Percentiles rank a stretch among this genome's conserved stretches.
These are phyloP conservation scores for Plasmodium gonderi DNA, from an alignment of 169 alveolate genomes.

Conservation along the genomic window DNA sequence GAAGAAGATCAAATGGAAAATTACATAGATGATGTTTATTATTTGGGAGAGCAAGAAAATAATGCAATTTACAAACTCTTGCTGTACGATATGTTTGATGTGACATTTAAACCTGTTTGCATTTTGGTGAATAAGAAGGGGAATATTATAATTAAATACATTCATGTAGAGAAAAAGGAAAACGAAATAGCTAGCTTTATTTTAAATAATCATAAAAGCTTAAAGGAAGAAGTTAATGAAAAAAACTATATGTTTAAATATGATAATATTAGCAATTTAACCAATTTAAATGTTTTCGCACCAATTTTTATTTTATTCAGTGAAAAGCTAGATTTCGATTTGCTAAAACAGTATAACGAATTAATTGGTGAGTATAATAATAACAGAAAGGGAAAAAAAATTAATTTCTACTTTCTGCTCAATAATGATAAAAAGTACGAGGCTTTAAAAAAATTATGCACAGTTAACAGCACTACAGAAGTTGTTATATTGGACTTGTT, in stretches of 20 bases:
- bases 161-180: slow-evolving; percentile 54
- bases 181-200: slow-evolving; percentile 34
- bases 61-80: slow-evolving; percentile 40
- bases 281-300: slow-evolving; percentile 50
- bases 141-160: slow-evolving; percentile 44
- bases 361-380: slow-evolving; percentile 46
- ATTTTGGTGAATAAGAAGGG: slow-evolving; percentile 60
- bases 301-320: slow-evolving; percentile 51
- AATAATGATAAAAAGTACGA: slow-evolving; percentile 62
- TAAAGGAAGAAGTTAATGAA: slow-evolving; percentile 55
- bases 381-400: slow-evolving; percentile 70
- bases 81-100: slow-evolving; percentile 49
- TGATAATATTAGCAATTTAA: slow-evolving; percentile 43
- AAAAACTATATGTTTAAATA: slow-evolving; percentile 58
- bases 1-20: background rate
- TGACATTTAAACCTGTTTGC: slow-evolving; percentile 61
- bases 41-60: slow-evolving; percentile 56
- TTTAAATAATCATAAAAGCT: slow-evolving; percentile 49
- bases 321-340: slow-evolving; percentile 43
- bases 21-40: slow-evolving; percentile 44
- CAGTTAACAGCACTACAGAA: slow-evolving; percentile 36
- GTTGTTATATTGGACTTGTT: slow-evolving; percentile 59
- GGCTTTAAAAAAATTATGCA: slow-evolving; percentile 41
- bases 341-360: slow-evolving; percentile 20
- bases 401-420: slow-evolving; percentile 47